Conservation (phyloP, 2,329 filamentous ascomycete species). For the Botryotinia narcissicola region DNA sequence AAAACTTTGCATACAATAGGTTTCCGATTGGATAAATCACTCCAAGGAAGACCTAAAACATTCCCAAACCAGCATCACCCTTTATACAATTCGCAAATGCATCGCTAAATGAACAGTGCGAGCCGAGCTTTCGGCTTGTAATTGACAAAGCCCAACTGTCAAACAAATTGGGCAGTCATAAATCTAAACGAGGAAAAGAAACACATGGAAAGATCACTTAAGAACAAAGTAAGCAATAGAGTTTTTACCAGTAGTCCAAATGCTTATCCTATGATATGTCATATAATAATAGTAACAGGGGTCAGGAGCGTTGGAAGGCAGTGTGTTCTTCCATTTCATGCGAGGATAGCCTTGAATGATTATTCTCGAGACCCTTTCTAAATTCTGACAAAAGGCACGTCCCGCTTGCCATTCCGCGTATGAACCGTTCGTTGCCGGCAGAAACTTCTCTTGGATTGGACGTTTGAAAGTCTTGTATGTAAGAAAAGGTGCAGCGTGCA, state of each 20-base stretch:
- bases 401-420: not conserved
- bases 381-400: not conserved
- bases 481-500: not conserved
- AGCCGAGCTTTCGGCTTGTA: not conserved
- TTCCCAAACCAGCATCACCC: not conserved
- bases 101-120: not conserved
- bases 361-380: not conserved
- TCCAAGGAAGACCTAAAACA: no score
- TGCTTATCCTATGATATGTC: not conserved
- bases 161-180: not conserved
- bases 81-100: not conserved
- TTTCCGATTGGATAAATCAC: not conserved
- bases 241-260: not conserved
- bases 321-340: not conserved
- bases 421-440: not conserved
- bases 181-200: not conserved
- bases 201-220: not conserved
- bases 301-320: not conserved
- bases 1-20: not conserved
- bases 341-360: not conserved
- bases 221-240: not conserved
- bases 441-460: not conserved
- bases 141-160: not conserved
- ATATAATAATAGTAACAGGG: not conserved
- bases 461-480: not conserved